Evolutionary conservation across 305 asterid genomes (phyloP), one percentile per base, ranked within the genome.

Genomic region (Stenogyne calaminthoides): DNA sequence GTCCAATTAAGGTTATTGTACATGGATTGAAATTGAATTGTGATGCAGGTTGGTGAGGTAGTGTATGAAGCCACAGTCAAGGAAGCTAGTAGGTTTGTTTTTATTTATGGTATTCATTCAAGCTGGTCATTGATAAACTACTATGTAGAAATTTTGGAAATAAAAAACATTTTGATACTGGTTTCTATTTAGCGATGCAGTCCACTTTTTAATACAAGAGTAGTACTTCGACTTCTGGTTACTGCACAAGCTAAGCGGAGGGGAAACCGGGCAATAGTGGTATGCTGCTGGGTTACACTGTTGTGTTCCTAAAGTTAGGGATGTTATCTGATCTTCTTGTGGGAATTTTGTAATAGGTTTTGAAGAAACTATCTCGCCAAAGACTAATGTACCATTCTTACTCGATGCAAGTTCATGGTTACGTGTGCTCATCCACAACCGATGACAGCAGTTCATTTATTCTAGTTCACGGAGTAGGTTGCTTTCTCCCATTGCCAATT

Each of bases 351-450:
- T 72, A 75, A 6, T 76, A 94, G 99, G 97, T 94, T 25, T 80
- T 94, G 81, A 94, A 90, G 88, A 90, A 89, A 83, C 82, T 94
- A 51, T 84, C 87, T 44, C 89, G 79, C 40, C 88, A 89, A 49
- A 87, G 87, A 74, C 77, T 91, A 60, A 76, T 94, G 92, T 91
- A 86, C 81, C 99, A 87, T 84, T 90, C 97, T 66, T 94, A 91
- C 82, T 87, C 96, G 1, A 90, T 94, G 97, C 96, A 90, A 85
- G 97, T 94, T 64, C 91, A 88, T 86, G 99, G 99, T 76, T 91
- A 84, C 82, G 89, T 90, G 62, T 87, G 89, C 81, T 81, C 97
- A 64, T 81, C 95, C 74, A 83, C 93, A 51, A 80, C 84, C 9
- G 82, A 60, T 27, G 88, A 91, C 71, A 68, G 49, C 61, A 87